These are phyloP conservation scores for Monoraphidium neglectum DNA, from an alignment of 139 green algal species.

Conservation along the genomic window DNA sequence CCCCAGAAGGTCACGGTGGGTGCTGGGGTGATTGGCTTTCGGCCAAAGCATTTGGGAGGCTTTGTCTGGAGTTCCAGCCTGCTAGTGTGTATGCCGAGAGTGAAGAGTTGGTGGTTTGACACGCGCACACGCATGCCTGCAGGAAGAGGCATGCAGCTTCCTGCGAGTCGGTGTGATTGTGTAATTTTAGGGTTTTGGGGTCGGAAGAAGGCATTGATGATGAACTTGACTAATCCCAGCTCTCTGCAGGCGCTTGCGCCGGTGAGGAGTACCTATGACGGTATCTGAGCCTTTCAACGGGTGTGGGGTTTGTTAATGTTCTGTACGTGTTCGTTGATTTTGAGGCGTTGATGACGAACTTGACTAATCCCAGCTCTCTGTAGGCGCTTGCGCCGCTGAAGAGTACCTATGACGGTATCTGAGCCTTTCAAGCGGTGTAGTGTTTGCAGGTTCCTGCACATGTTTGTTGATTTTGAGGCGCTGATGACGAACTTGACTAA, in stretches of 20 bases:
- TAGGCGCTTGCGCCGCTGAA: neutral
- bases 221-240: constrained; percentile 16
- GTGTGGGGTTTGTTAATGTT: no score
- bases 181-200: neutral
- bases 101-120: no score
- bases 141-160: neutral
- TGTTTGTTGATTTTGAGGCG: neutral
- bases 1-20: no score
- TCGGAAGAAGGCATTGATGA: constrained; percentile 4
- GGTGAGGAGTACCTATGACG: constrained; percentile 9
- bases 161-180: neutral
- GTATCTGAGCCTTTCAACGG: constrained; percentile 5
- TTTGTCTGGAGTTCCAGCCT: no score
- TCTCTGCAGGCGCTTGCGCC: neutral
- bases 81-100: no score
- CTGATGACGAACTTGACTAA: neutral
- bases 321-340: neutral
- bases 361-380: constrained; percentile 10
- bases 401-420: constrained; percentile 13
- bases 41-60: no score
- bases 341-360: constrained; percentile 10
- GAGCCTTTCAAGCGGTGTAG: neutral
- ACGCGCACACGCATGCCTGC: neutral
- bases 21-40: no score
- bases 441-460: neutral